A percentile compares a stretch with the other conserved stretches of the same genome.
phyloP scores from a whole-genome alignment of 805 yeast genomes.

The Yamadazyma olivae region DNA sequence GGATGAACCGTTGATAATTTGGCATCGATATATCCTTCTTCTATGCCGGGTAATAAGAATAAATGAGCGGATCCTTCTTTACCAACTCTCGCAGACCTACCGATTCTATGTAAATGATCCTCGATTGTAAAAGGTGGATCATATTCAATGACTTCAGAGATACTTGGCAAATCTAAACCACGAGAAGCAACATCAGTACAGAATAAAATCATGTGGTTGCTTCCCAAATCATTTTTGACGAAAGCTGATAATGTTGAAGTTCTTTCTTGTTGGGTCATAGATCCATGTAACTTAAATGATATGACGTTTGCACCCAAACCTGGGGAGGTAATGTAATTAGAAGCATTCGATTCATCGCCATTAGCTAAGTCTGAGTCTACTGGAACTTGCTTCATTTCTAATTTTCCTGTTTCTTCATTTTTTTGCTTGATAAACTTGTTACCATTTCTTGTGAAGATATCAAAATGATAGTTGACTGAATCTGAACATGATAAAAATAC shows the following conservation, averaged over 20 bases:
- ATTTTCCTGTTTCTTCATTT: conserved; percentile 22
- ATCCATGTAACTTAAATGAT: conserved; percentile 80
- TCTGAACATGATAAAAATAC: conserved; percentile 93
- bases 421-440: conserved; percentile 30
- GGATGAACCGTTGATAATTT: conserved; percentile 39
- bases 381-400: conserved; percentile 15
- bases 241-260: conserved; percentile 71
- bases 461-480: conserved; percentile 91
- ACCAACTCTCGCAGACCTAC: conserved; percentile 99
- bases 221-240: conserved; percentile 27
- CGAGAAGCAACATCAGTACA: conserved; percentile 98
- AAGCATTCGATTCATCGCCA: conserved; percentile 16
- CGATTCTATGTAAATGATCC: conserved; percentile 95
- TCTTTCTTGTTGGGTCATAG: conserved; percentile 80
- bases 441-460: conserved; percentile 65
- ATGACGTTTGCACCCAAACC: conserved; percentile 42
- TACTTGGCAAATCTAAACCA: conserved; percentile 88
- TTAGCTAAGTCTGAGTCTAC: conserved; percentile 17
- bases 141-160: conserved; percentile 82
- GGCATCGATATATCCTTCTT: conserved; percentile 75
- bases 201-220: conserved; percentile 63
- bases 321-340: conserved; percentile 54
- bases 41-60: conserved; percentile 84
- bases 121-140: conserved; percentile 95
- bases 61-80: conserved; percentile 71